Evolutionary conservation across 345 rosid genomes (phyloP).

Genomic region (Rhodomyrtus tomentosa): DNA sequence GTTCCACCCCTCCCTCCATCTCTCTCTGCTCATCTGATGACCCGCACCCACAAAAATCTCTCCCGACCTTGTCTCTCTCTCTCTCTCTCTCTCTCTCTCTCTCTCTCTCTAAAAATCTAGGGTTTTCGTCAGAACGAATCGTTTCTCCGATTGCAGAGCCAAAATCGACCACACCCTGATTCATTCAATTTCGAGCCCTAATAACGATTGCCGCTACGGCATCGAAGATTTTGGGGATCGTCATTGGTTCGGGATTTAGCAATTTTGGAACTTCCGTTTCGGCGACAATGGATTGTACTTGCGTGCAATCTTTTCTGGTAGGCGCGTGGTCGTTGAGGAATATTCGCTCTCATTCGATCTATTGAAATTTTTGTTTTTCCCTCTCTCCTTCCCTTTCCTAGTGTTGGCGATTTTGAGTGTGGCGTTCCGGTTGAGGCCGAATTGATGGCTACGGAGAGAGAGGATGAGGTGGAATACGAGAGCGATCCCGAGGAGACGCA

Average conservation of each 20-base stretch:
- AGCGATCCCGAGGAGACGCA: slow-evolving; percentile 88
- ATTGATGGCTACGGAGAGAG: slow-evolving; percentile 38
- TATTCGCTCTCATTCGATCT: neutral
- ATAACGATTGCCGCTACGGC: neutral
- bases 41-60: neutral
- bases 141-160: neutral
- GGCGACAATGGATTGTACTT: neutral
- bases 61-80: no score
- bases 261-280: neutral
- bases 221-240: neutral
- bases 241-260: neutral
- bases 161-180: neutral
- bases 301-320: neutral
- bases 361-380: neutral
- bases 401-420: neutral
- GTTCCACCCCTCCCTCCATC: neutral
- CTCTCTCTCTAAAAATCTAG: neutral
- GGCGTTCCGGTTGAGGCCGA: neutral
- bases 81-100: neutral
- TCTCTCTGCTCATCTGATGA: neutral
- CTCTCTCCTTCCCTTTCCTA: neutral
- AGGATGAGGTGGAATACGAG: slow-evolving; percentile 58
- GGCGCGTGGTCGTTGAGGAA: neutral
- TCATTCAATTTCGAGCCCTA: neutral
- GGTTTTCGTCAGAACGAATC: neutral